Evolutionary conservation across 371 early-diverging fungal genomes (phyloP), one percentile per base, ranked within the genome.

Genomic region (Apophysomyces variabilis): DNA sequence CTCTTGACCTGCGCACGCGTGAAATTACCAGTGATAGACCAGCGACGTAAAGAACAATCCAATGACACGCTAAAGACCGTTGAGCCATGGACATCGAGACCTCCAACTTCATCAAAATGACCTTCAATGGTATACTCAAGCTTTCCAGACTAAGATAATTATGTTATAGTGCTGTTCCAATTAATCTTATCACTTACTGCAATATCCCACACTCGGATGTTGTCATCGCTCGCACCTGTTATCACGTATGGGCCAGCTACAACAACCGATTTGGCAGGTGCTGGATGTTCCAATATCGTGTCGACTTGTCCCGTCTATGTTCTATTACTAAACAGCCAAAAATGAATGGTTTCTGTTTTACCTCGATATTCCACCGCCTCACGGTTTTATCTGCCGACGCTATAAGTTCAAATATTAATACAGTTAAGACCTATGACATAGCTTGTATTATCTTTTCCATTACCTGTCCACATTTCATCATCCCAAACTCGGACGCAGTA

Each of bases 201-300:
- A 67, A 90, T 77, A 64, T 94, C 90, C 89, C 91, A 95, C 4
- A 94, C 83, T 21, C 92, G 87, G 32, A 95, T 85, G 21, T 82
- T 80, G 73, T 95, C 94, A 73, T 95, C 94, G 18, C 96, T 85
- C 14, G 87, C 78, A 7, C 95, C 96, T 14, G 94, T 93, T 0
- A 89, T 70, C 1, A 94, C 70, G 71, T 90, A 89, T 35, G 86
- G 84, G 1, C 88, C 90, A 11, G 84, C 84, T 8, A 92, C 57
- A 0, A 62, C 73, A 38, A 93, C 62, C 5, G 89, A 85, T 70
- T 90, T 92, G 16, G 91, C 94, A 60, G 90, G 91, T 70, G 94
- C 95, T 4, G 91, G 88, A 72, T 95, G 96, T 45, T 69, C 73
- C n/a, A 94, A 73, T 2, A 79, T 79, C 41, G 87, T 85, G 69